These are phyloP conservation scores for Linnemannia schmuckeri DNA, from an alignment of 192 early-diverging fungal species.

Conservation along the genomic window DNA sequence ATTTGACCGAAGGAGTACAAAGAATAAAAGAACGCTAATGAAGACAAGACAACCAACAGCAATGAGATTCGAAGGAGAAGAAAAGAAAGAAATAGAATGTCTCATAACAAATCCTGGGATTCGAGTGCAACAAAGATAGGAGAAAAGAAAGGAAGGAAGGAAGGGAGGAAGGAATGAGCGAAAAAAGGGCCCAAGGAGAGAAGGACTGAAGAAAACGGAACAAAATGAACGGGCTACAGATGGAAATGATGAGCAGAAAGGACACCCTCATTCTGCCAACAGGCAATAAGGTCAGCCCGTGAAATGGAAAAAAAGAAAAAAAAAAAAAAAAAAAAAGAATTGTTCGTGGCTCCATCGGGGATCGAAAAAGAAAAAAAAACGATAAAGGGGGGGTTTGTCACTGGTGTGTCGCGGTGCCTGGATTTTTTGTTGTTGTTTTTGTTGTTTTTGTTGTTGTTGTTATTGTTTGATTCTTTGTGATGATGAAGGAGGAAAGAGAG, in stretches of 20 bases:
- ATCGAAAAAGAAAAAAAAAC: slow-evolving; percentile 7
- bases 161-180: background rate
- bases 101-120: background rate
- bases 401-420: background rate
- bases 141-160: background rate
- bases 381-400: background rate
- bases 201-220: background rate
- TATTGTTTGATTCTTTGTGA: background rate
- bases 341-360: background rate
- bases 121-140: background rate
- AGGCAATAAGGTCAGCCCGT: background rate
- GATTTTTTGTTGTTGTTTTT: background rate
- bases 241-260: background rate
- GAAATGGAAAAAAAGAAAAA: background rate
- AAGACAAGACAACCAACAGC: background rate
- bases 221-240: slow-evolving; percentile 1
- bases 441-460: background rate
- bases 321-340: background rate
- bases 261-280: background rate
- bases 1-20: background rate
- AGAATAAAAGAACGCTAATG: slow-evolving; percentile 9
- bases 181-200: background rate
- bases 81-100: slow-evolving; percentile 7
- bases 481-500: background rate
- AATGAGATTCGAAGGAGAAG: background rate